Evolutionary conservation across 2,329 filamentous ascomycete genomes (phyloP), one percentile per base, ranked within the genome.

Genomic region (Nigrospora osmanthi): DNA sequence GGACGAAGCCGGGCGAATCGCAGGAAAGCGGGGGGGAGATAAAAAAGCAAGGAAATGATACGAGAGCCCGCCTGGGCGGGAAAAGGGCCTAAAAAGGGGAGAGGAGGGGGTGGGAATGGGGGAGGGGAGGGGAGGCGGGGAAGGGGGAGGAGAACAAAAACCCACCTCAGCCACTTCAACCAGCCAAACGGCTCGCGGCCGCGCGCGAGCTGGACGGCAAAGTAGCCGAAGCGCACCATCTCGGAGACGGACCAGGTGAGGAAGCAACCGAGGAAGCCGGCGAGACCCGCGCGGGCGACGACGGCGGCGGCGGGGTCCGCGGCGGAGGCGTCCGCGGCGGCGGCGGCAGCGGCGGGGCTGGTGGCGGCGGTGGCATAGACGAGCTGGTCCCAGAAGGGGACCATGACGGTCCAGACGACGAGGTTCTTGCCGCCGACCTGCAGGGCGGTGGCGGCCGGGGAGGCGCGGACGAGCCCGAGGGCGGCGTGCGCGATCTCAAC

Each of bases 201-300:
- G 7, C 19, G 15, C 39, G 58, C 55, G 9, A 80, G 63, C 51
- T 75, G 73, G 54, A 76, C 69, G 15, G 78, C 78, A 58, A 87
- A 87, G 61, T 81, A 86, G 15, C 72, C 72, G 65, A 86, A 87
- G 15, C 83, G 73, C 45, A 85, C 75, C n/a, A 83, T 73, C 62
- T 87, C 83, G 2, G 82, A 85, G 33, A 80, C 58, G 12, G 73
- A 75, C 83, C 83, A 87, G 1, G 83, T 81, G n/a, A 75, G 48
- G 40, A 86, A 64, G 71, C 81, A 75, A 47, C 64, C 65, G 45
- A 68, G 58, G 59, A 78, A 80, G 15, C 68, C 69, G 1, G 60
- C 56, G 10, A 59, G 66, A 34, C 61, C 53, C 14, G 66, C 66
- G 14, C 70, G 68, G 13, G 65, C 59, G 1, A 17, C 39, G 16